Base-by-base conservation (phyloP, 768 basidiomycete species). In the Mycena indigotica region DNA sequence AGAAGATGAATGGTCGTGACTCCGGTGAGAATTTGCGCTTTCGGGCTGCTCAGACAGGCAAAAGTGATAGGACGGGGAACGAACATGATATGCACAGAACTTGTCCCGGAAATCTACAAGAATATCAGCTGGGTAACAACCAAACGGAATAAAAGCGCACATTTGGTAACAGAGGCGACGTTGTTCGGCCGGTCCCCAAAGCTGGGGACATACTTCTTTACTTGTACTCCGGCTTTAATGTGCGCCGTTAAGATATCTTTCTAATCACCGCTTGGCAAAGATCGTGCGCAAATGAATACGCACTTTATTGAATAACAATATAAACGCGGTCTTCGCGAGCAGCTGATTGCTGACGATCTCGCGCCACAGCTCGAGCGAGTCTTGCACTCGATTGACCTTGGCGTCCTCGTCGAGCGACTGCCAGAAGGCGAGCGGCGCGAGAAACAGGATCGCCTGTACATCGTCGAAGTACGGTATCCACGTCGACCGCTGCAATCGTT, bases 111-210 rank as follows among this genome's bases (percentile, higher is more conserved):
- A 82, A 58, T 82, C 81, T 82, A 60, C 25, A 39, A 2, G 10
- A 1, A 48, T 15, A n/a, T n/a, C n/a, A 12, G 12, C 41, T 45
- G 21, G 41, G 16, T 45, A 10, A 45, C 10, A 45, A n/a, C 10
- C 16, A 45, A 45, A 45, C n/a, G n/a, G n/a, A n/a, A n/a, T n/a
- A n/a, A n/a, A n/a, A n/a, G n/a, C 81, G 48, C 57, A 87, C 88
- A 90, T 69, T 80, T 81, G 1, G 84, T 77, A 32, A 84, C 80
- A 0, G 73, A 71, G 3, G 68, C 64, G 0, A 77, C 69, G 32
- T 89, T 86, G 61, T 91, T 91, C 8, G 80, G 73, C 39, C 86
- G 70, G 35, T 84, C 78, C 0, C 84, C 88, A 60, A 82, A 90
- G 13, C 84, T 83, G 1, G 85, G 79, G 23, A 91, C 73, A 66